Conservation (phyloP, 176 grass and related monocot genomes). For the Olyra latifolia region DNA sequence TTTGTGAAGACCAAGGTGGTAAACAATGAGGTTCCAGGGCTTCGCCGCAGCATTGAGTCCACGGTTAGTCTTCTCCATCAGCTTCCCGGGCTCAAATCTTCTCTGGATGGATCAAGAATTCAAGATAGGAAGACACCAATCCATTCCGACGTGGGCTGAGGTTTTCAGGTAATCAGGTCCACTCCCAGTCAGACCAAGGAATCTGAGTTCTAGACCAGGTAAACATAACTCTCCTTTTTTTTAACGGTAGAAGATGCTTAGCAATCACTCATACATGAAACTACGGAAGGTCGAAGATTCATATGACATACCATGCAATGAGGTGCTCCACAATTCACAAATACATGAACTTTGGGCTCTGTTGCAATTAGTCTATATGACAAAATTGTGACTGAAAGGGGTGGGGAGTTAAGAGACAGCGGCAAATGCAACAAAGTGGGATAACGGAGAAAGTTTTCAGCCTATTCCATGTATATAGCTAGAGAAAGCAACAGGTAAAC, state of each 20-base stretch:
- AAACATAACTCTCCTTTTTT: neutral
- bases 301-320: neutral
- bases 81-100: no score
- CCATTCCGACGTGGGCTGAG: no score
- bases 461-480: neutral
- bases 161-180: no score
- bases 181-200: no score
- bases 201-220: neutral
- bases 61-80: no score
- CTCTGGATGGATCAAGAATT: no score
- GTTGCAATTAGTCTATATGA: neutral
- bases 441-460: neutral
- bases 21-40: no score
- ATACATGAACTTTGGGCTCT: neutral
- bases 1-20: no score
- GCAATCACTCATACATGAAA: no score
- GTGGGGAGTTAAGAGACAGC: neutral
- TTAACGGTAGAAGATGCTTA: neutral
- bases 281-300: neutral
- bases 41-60: no score
- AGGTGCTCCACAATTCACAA: neutral
- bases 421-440: neutral
- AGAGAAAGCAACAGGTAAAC: neutral
- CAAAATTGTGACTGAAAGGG: neutral
- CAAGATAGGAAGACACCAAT: no score